Percentiles rank a stretch among this genome's conserved stretches.
Evolutionary conservation across 2,329 filamentous ascomycete species (phyloP).

Genomic region (Paraconiothyrium sp.): DNA sequence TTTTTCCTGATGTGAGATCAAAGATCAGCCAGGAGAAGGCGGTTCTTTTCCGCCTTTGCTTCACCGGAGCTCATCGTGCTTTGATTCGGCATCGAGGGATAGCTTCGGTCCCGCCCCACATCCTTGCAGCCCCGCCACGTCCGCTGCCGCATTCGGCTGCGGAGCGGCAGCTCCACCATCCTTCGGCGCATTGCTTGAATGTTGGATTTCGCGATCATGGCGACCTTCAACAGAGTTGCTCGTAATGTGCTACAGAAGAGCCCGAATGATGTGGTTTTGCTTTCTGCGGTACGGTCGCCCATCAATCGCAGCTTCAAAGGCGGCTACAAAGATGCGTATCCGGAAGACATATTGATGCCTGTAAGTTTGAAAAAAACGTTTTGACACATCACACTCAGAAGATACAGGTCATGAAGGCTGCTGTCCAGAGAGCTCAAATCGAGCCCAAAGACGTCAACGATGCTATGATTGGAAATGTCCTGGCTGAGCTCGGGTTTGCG

Average conservation of each 20-base stretch:
- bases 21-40: not conserved
- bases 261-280: conserved; percentile 94
- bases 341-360: conserved; percentile 81
- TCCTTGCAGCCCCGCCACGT: conserved; percentile 41
- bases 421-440: conserved; percentile 38
- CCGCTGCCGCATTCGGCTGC: conserved; percentile 20
- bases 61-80: conserved; percentile 7
- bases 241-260: conserved; percentile 80
- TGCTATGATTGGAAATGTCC: conserved; percentile 73
- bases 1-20: not conserved
- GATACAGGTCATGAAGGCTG: conserved; percentile 75
- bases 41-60: conserved; percentile 14
- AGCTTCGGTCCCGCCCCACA: conserved; percentile 43
- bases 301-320: conserved; percentile 89
- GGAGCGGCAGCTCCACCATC: conserved; percentile 34
- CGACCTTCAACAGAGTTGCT: conserved; percentile 39
- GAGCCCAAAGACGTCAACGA: conserved; percentile 37
- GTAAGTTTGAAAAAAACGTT: conserved; percentile 45
- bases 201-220: conserved; percentile 29
- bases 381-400: conserved; percentile 70
- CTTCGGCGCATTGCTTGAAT: conserved; percentile 10
- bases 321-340: conserved; percentile 89
- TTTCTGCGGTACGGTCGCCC: conserved; percentile 86
- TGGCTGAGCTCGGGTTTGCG: conserved; percentile 80
- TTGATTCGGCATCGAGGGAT: conserved; percentile 42